Percentiles rank a stretch among this genome's conserved stretches.
Evolutionary conservation across 495 filamentous ascomycete genomes (phyloP).

Genomic region (Cladorrhinum samala): DNA sequence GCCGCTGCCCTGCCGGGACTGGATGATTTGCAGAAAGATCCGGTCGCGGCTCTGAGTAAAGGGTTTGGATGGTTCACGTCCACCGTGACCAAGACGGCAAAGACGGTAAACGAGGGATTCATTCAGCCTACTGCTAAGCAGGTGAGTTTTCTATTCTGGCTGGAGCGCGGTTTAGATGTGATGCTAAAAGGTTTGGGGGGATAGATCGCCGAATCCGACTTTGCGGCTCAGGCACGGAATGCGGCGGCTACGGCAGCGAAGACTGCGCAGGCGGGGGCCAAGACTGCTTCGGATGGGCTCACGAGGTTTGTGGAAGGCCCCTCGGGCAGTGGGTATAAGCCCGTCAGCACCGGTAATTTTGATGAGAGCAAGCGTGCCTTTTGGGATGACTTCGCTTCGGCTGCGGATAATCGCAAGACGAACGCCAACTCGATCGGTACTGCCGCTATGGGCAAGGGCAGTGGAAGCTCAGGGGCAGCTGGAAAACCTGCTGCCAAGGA

Average conservation of each 20-base stretch:
- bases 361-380: constrained; percentile 72
- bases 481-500: constrained; percentile 41
- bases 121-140: constrained; percentile 86
- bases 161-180: neutral
- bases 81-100: constrained; percentile 79
- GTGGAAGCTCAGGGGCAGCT: constrained; percentile 28
- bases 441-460: constrained; percentile 59
- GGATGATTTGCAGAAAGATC: constrained; percentile 86
- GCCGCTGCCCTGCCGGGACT: constrained; percentile 52
- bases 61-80: constrained; percentile 90
- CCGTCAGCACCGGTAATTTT: constrained; percentile 27
- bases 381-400: constrained; percentile 73
- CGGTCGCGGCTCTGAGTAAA: constrained; percentile 80
- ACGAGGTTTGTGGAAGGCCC: constrained; percentile 70
- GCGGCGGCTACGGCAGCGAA: constrained; percentile 63
- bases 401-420: constrained; percentile 41
- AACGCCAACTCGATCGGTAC: constrained; percentile 58
- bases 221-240: constrained; percentile 71
- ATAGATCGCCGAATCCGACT: constrained; percentile 78
- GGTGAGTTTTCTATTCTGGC: constrained; percentile 40
- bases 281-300: constrained; percentile 69
- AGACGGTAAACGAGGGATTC: constrained; percentile 80
- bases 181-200: neutral
- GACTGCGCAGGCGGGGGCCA: constrained; percentile 52
- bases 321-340: constrained; percentile 25